Percentiles rank a stretch among this genome's conserved stretches.
These are phyloP conservation scores for Fragilaria crotonensis DNA, from an alignment of 108 stramenopile species.

Conservation along the genomic window DNA sequence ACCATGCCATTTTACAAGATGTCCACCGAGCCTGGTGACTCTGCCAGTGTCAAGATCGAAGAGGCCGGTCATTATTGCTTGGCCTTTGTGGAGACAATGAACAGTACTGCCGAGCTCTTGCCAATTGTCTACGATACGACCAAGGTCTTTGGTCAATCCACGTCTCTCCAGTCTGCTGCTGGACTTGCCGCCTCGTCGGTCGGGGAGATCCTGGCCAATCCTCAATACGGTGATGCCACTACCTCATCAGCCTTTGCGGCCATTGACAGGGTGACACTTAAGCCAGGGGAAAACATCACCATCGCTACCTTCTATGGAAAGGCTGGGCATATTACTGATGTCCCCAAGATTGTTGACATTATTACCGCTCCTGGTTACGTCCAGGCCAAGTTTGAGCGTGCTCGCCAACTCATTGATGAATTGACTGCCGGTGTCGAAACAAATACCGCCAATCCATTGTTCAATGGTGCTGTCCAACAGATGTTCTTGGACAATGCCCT, in stretches of 20 bases:
- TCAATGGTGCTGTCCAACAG: conserved; percentile 88
- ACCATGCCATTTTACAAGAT: conserved; percentile 90
- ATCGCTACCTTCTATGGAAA: conserved; percentile 83
- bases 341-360: conserved; percentile 57
- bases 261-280: conserved; percentile 46
- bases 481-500: conserved; percentile 94
- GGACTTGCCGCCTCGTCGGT: conserved; percentile 51
- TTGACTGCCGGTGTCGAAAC: conserved; percentile 85
- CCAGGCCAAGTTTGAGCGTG: conserved; percentile 59
- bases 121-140: conserved; percentile 90
- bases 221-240: conserved; percentile 86
- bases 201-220: conserved; percentile 54
- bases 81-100: conserved; percentile 64
- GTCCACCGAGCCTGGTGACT: conserved; percentile 83
- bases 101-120: conserved; percentile 37
- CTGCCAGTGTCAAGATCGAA: conserved; percentile 80
- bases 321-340: conserved; percentile 56
- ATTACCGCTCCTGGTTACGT: conserved; percentile 62
- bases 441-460: conserved; percentile 77
- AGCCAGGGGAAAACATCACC: conserved; percentile 69
- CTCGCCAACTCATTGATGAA: conserved; percentile 65
- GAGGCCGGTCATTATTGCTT: conserved; percentile 89
- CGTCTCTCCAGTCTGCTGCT: conserved; percentile 57
- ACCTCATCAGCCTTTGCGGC: conserved; percentile 93
- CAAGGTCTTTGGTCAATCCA: conserved; percentile 84